Evolutionary conservation across 352 stramenopile species (phyloP).

Genomic region (Phytophthora vignae): DNA sequence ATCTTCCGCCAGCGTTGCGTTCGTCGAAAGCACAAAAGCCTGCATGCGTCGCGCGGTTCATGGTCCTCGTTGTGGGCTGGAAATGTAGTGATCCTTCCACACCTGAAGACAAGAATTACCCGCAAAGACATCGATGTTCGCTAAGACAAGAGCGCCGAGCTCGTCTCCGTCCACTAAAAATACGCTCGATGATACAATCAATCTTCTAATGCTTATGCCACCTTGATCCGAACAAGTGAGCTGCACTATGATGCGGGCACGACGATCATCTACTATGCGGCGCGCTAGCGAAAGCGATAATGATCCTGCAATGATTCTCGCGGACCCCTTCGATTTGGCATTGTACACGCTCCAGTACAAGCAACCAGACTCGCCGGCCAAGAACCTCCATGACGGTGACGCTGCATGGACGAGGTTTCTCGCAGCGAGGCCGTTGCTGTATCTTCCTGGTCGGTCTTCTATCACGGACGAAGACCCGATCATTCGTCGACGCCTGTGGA

Average conservation of each 20-base stretch:
- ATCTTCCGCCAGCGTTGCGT: slow-evolving; percentile 76
- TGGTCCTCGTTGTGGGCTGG: slow-evolving; percentile 10
- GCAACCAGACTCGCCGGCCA: slow-evolving; percentile 10
- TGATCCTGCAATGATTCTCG: slow-evolving; percentile 2
- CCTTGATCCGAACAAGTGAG: neutral
- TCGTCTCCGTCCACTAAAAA: slow-evolving; percentile 38
- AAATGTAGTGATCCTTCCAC: slow-evolving; percentile 13
- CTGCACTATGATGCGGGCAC: slow-evolving; percentile 2
- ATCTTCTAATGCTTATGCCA: neutral
- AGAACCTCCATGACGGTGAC: slow-evolving; percentile 31
- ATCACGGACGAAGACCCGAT: slow-evolving; percentile 50
- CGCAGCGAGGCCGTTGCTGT: slow-evolving; percentile 41
- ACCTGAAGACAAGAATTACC: neutral
- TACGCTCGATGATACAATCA: slow-evolving; percentile 2
- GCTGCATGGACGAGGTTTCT: slow-evolving; percentile 49
- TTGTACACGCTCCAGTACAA: slow-evolving; percentile 55
- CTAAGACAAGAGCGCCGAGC: slow-evolving; percentile 30
- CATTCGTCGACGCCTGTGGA: slow-evolving; percentile 54
- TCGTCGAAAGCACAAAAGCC: slow-evolving; percentile 84
- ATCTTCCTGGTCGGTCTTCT: slow-evolving; percentile 54
- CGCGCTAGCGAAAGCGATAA: neutral
- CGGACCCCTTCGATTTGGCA: slow-evolving; percentile 42
- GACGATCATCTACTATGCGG: neutral
- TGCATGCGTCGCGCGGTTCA: slow-evolving; percentile 70
- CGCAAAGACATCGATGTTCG: neutral